Base-by-base conservation (phyloP, 305 asterid genomes). In the Fraxinus velutina region DNA sequence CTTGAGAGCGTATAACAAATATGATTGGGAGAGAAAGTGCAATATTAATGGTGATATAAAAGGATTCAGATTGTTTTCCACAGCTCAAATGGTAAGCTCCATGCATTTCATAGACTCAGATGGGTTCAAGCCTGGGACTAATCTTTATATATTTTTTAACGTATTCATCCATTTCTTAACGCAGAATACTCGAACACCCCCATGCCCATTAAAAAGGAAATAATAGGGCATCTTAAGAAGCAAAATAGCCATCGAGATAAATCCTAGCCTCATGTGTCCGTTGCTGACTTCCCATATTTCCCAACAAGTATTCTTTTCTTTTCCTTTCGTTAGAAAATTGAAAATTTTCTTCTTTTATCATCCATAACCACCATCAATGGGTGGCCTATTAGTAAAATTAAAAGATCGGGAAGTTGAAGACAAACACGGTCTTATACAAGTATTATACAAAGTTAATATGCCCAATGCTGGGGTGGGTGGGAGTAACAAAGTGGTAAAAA, bases 1-100 rank as follows among this genome's bases (percentile, higher is more conserved):
- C 81, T 79, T 29, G 50, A 70, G 13, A 62, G 47, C 7, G 2
- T 70, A 13, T 29, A 80, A 33, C 15, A 44, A 55, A 75, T 55
- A 30, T 42, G 75, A 57, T 37, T 83, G 75, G 80, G 42, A 37
- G 42, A 17, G 42, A 70, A 74, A 62, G 74, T 62, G 22, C 42
- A 70, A 5, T 27, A 30, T 12, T 70, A 6, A 70, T 30, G 42
- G 3, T 27, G 75, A 70, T 5, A 30, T 6, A 70, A 13, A 64
- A 64, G 33, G 73, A 64, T 64, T 10, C 73, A 64, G 19, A 24
- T 22, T 24, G 73, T 27, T 64, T 64, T 9, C 34, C 39, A 5
- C 75, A 30, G 75, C 39, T 13, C 39, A 70, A 13, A 70, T 70
- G n/a, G 75, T 70, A 27, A 29, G 75, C 42, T 19, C 39, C 39